phyloP scores from a whole-genome alignment of 1,284 basidiomycete genomes.

The Fomitopsis schrenkii region DNA sequence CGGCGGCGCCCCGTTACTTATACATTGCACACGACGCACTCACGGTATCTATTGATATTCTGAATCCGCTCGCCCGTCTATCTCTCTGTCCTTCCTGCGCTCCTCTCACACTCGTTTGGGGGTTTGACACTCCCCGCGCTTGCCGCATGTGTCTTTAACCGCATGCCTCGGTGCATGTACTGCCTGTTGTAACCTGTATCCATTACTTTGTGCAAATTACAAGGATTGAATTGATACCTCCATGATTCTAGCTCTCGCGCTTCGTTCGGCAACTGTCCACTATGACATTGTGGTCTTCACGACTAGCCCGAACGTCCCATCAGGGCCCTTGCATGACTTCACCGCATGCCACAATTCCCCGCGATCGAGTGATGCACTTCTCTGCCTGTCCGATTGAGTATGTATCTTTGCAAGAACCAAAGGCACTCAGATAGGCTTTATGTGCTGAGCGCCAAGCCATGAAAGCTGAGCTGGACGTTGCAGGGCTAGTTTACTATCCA shows the following conservation, averaged over 20 bases:
- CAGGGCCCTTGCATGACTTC: neutral
- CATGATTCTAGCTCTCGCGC: neutral
- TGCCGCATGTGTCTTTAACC: neutral
- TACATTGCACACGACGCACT: neutral
- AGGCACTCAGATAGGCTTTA: conserved; percentile 1
- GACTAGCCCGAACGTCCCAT: neutral
- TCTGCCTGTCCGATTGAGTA: neutral
- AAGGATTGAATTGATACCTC: neutral
- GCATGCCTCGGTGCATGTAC: neutral
- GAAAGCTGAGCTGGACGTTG: conserved; percentile 50
- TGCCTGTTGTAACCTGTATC: neutral
- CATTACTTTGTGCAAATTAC: neutral
- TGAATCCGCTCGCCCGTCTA: neutral
- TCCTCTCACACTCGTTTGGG: neutral
- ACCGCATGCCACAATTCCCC: neutral
- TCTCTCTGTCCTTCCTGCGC: neutral
- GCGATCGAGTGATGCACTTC: neutral
- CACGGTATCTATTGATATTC: neutral
- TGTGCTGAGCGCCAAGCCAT: conserved; percentile 1
- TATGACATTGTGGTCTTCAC: neutral
- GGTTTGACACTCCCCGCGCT: neutral
- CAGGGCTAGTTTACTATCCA: conserved; percentile 47
- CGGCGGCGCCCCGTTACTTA: neutral
- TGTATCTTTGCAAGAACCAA: conserved; percentile 2
- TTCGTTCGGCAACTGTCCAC: neutral